Base-by-base conservation (phyloP, 2,329 filamentous ascomycete genomes). In the Chalaropsis thielavioides region DNA sequence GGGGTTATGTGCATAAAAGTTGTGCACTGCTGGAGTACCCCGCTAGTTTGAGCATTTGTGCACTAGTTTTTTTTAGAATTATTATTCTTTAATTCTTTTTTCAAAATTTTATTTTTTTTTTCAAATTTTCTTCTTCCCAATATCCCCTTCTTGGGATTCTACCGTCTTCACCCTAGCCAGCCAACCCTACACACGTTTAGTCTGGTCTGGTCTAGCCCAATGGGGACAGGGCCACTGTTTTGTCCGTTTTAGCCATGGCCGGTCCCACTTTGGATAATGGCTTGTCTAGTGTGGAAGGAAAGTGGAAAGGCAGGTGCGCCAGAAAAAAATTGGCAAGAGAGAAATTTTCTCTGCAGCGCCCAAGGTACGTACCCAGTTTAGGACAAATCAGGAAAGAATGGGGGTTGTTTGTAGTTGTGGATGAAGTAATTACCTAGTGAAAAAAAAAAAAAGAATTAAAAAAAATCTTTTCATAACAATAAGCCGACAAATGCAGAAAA, bases 401-500 rank as follows among this genome's bases (percentile, higher is more conserved):
- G 60, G 41, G 41, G 27, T 62, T 46, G 41, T 31, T 62, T 27
- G 58, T 58, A 41, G 51, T 56, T 63, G 62, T 63, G 62, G 46
- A 51, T 35, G 27, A 27, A 35, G 51, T 56, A 56, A 56, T 64
- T 38, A 19, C 22, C 22, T n/a, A 31, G 22, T 58, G 35, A n/a
- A 44, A 44, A 58, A 31, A 31, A 31, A 31, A 31, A 31, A 6
- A 31, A 31, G 27, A 27, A n/a, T 46, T 49, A 44, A 58, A 43
- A 43, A 58, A 35, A 13, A 43, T 56, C 60, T 63, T 66, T 19
- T 24, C 62, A 59, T 27, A 64, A 56, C 66, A 68, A 56, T 64
- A 68, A 72, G 27, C 22, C 41, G 41, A 56, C 71, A 69, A 70
- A 49, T 66, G 31, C n/a, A 73, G 72, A 73, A 74, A 72, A 74